Evolutionary conservation across 164 flowering plant genomes (phyloP).

Genomic region (Liriodendron chinense): DNA sequence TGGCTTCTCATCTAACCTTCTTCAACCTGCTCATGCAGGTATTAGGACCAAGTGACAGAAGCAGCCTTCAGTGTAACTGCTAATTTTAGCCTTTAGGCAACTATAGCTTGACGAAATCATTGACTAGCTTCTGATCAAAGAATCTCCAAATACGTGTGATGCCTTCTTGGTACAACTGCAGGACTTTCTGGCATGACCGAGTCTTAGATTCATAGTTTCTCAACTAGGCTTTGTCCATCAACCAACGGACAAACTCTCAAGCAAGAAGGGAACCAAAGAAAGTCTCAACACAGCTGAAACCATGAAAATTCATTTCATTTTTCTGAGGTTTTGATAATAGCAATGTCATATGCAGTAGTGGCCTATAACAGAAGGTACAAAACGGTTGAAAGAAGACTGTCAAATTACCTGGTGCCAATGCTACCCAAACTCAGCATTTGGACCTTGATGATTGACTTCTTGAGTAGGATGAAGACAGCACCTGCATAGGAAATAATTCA

Average conservation of each 20-base stretch:
- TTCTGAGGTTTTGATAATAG: too few species aligned
- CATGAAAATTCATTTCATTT: not conserved
- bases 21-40: too few species aligned
- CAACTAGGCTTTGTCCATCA: not conserved
- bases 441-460: constrained; percentile 63
- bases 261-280: not conserved
- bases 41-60: not conserved
- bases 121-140: not conserved
- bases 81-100: not conserved
- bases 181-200: not conserved
- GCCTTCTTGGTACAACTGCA: not conserved
- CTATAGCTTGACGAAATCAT: not conserved
- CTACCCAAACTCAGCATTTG: constrained; percentile 29
- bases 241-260: not conserved
- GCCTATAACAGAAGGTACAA: not conserved
- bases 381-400: not conserved
- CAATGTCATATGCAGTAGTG: not conserved
- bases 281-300: not conserved
- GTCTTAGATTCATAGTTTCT: not conserved
- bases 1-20: too few species aligned
- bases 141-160: not conserved
- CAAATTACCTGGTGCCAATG: not conserved
- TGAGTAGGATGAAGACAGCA: constrained; percentile 75
- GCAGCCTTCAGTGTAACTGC: not conserved
- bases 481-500: constrained; percentile 35